Evolutionary conservation across 2,329 filamentous ascomycete genomes (phyloP), one percentile per base, ranked within the genome.

Genomic region (Lanzia echinophila): DNA sequence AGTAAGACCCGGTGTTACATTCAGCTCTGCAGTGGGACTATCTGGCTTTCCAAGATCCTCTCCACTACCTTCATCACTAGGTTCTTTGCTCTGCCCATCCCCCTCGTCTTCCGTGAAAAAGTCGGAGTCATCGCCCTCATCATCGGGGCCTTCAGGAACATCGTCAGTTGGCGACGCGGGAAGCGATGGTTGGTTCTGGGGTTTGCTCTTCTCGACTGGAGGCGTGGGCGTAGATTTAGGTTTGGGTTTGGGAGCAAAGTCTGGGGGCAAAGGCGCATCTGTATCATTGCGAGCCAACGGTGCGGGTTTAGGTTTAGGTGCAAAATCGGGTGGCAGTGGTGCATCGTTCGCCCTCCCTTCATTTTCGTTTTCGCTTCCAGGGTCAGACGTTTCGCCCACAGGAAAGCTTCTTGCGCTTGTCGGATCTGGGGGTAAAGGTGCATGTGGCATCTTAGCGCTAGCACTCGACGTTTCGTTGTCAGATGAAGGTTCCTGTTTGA

Each of bases 21-120:
- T 71, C 15, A 71, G 61, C 36, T 70, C 71, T 13, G 74, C 73
- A 6, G 70, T 73, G 19, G 79, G 79, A 60, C 79, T 84, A 12
- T 84, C 68, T 47, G 86, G 82, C 62, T 84, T 81, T n/a, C 76
- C 76, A 44, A 86, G 77, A 65, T 86, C 82, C 47, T 85, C 74
- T 22, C 81, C 83, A 57, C 82, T 86, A 13, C 82, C 82, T 62
- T 81, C 77, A 44, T 64, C 60, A 72, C 76, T 77, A 19, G 73
- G 71, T 6, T 71, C 68, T 5, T 74, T 71, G 8, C 72, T 72
- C n/a, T 73, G 71, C 2, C 70, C 69, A 1, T 73, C 73, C 12
- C 72, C 73, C 4, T 53, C 52, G 15, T 69, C 72, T 6, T 72
- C 53, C 24, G 53, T 51, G 11, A 52, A 28, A 17, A 65, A 66